Evolutionary conservation across 768 basidiomycete genomes (phyloP).

Genomic region (Mycena latifolia): DNA sequence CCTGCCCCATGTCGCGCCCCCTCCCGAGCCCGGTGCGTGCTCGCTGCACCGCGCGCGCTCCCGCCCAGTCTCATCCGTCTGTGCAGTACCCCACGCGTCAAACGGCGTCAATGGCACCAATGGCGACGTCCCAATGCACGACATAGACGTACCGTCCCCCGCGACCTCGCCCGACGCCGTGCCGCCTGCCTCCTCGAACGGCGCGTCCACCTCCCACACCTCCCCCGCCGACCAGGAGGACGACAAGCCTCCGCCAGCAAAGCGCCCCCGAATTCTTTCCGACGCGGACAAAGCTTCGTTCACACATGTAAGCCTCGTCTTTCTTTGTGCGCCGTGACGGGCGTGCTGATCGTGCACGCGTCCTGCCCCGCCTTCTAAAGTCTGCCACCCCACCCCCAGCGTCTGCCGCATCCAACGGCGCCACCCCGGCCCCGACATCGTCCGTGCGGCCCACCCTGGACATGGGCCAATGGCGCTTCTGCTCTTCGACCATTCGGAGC

Average conservation of each 20-base stretch:
- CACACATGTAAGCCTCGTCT: slow-evolving; percentile 71
- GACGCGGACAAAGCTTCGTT: slow-evolving; percentile 82
- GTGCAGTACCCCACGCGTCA: slow-evolving; percentile 52
- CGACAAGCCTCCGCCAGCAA: slow-evolving; percentile 81
- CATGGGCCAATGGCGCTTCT: slow-evolving; percentile 82
- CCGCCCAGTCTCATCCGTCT: slow-evolving; percentile 30
- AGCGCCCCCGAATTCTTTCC: slow-evolving; percentile 81
- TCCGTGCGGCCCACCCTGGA: slow-evolving; percentile 62
- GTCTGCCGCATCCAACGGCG: slow-evolving; percentile 56
- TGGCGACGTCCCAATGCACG: slow-evolving; percentile 54
- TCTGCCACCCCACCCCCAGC: slow-evolving; percentile 82
- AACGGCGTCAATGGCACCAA: slow-evolving; percentile 55
- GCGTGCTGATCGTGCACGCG: slow-evolving; percentile 64
- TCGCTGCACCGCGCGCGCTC: slow-evolving; percentile 37
- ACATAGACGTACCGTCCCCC: slow-evolving; percentile 52
- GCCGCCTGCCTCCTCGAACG: slow-evolving; percentile 54
- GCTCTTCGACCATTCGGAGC: slow-evolving; percentile 78
- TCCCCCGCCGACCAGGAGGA: slow-evolving; percentile 63
- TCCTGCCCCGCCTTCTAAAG: slow-evolving; percentile 59
- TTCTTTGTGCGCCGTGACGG: slow-evolving; percentile 63
- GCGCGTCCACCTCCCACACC: slow-evolving; percentile 48
- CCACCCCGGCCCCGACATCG: slow-evolving; percentile 51
- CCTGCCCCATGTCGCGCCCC: slow-evolving; percentile 57
- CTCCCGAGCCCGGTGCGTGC: slow-evolving; percentile 65
- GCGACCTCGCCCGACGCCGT: slow-evolving; percentile 52